A percentile compares a stretch with the other conserved stretches of the same genome.
Conservation (phyloP, 2,329 filamentous ascomycete species). For the Dothistroma pini region DNA sequence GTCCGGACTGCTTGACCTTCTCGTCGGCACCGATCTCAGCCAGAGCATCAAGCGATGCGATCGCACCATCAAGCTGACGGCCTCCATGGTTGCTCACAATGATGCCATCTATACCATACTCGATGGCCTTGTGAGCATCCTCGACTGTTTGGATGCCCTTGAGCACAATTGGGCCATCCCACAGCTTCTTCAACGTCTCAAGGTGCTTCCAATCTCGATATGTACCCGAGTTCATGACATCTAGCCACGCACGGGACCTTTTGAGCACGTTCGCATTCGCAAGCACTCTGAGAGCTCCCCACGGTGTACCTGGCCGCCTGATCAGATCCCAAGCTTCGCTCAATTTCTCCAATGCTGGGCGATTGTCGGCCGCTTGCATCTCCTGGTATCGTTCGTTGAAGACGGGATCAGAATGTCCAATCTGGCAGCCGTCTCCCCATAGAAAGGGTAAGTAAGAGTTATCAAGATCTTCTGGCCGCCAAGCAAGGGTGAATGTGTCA, state of each 20-base stretch:
- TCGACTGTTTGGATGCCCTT: constrained; percentile 57
- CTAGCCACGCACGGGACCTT: constrained; percentile 37
- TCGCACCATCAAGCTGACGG: constrained; percentile 50
- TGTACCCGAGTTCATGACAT: constrained; percentile 33
- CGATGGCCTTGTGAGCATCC: constrained; percentile 46
- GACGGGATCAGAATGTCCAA: constrained; percentile 57
- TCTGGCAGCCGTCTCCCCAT: constrained; percentile 48
- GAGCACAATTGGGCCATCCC: constrained; percentile 62
- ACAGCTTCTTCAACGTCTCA: constrained; percentile 55
- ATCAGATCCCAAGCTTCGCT: constrained; percentile 38
- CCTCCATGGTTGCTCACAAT: constrained; percentile 55
- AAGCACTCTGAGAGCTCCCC: constrained; percentile 34
- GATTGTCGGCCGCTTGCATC: constrained; percentile 34
- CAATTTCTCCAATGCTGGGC: constrained; percentile 33
- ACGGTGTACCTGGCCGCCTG: constrained; percentile 35
- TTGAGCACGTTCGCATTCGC: constrained; percentile 35
- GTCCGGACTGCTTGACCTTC: constrained; percentile 38
- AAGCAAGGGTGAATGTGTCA: constrained; percentile 66
- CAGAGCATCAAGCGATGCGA: constrained; percentile 52
- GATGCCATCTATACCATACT: constrained; percentile 49
- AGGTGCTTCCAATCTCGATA: constrained; percentile 57
- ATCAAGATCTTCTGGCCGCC: constrained; percentile 52
- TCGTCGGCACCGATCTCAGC: constrained; percentile 62
- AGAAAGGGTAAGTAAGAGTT: constrained; percentile 23
- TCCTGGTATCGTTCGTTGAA: constrained; percentile 53